These are phyloP conservation scores for Leptographium procerum DNA, from an alignment of 2,329 filamentous ascomycete species.

Conservation along the genomic window DNA sequence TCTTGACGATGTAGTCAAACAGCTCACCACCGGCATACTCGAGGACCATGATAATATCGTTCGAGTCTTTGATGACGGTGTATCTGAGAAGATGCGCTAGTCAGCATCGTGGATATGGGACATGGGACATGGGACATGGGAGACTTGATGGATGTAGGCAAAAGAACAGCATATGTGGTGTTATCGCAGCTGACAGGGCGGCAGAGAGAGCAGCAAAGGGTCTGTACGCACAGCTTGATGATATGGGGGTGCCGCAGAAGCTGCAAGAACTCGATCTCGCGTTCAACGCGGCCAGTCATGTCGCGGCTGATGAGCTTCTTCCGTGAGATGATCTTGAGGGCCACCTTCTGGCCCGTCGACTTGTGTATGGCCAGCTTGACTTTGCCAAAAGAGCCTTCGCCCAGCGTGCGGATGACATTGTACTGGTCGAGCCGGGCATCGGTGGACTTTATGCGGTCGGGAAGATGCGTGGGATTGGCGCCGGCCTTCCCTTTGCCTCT, in stretches of 20 bases:
- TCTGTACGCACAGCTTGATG: constrained; percentile 72
- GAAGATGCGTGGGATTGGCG: constrained; percentile 3
- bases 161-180: neutral
- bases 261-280: constrained; percentile 97
- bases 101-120: neutral
- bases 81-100: constrained; percentile 45
- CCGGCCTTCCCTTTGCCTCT: neutral
- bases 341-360: constrained; percentile 87
- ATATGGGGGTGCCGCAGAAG: constrained; percentile 93
- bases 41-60: constrained; percentile 97
- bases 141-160: neutral
- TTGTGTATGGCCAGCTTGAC: constrained; percentile 93
- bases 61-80: constrained; percentile 89
- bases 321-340: constrained; percentile 92
- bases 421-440: constrained; percentile 56
- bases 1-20: constrained; percentile 95
- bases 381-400: constrained; percentile 96
- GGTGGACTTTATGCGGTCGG: constrained; percentile 19
- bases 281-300: constrained; percentile 94
- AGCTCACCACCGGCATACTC: constrained; percentile 95
- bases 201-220: neutral
- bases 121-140: no score
- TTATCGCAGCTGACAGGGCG: neutral
- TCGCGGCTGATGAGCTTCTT: constrained; percentile 94
- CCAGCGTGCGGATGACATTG: constrained; percentile 77